Evolutionary conservation across 495 filamentous ascomycete species (phyloP), one percentile per base, ranked within the genome.

Genomic region (Oidiodendron maius): DNA sequence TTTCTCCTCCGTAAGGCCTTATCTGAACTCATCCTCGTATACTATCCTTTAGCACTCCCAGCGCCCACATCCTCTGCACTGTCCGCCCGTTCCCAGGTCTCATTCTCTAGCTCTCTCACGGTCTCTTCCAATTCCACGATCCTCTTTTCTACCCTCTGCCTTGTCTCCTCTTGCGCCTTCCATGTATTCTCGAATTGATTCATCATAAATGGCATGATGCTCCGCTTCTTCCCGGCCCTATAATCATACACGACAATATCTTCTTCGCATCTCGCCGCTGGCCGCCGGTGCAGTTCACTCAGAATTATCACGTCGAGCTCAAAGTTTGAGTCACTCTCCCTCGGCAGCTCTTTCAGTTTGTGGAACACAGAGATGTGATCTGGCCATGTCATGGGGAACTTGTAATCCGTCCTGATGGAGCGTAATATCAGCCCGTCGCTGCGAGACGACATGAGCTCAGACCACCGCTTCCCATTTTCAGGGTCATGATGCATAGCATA

Each of bases 191-290:
- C 63, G 50, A 96, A 87, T 38, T 80, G 68, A 1, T 78, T 68
- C 32, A 80, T 57, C 68, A 91, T 78, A 53, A 87, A 96, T 0
- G 64, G 63, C 30, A 79, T 80, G 52, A 95, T 67, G 32, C 71
- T 55, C 0, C 71, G 67, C 61, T 82, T 86, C 37, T 65, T 64
- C 16, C 69, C 77, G 13, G 62, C 62, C 38, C 64, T 69, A 63
- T 96, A 96, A 65, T 96, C 86, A 65, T 95, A 96, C 0, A 89
- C 68, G 2, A 91, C 84, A 40, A 89, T 79, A 54, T 94, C 88
- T 67, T 96, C 93, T 15, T 80, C 67, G 48, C 88, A 86, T 30
- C 82, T 66, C 18, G 90, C 89, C 2, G 88, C 86, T n/a, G 81
- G 74, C 13, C 93, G 77, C 58, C 82, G 81, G 54, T 87, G 80